Conservation (phyloP, 768 basidiomycete species). For the Dioszegia aurantiaca region DNA sequence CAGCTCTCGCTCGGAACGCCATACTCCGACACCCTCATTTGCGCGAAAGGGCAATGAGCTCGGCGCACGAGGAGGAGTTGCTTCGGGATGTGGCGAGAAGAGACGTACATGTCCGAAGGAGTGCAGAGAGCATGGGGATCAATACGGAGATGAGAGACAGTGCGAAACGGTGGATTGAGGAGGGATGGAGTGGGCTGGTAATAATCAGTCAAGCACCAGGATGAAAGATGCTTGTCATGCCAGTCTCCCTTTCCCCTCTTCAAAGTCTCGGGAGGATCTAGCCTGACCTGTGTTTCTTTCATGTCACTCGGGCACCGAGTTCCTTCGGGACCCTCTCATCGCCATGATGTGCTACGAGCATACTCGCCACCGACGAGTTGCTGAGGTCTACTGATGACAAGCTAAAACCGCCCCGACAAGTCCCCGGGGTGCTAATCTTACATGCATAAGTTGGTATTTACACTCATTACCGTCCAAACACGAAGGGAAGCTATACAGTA, state of each 20-base stretch:
- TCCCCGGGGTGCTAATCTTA: too few relatives aligned
- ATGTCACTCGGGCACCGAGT: too few relatives aligned
- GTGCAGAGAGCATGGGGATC: slow-evolving; percentile 12
- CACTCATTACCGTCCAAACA: too few relatives aligned
- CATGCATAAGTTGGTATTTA: too few relatives aligned
- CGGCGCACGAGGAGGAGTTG: slow-evolving; percentile 16
- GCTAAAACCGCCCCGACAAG: too few relatives aligned
- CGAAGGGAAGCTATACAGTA: too few relatives aligned
- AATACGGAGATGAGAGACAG: slow-evolving; percentile 16
- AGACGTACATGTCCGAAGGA: slow-evolving; percentile 20
- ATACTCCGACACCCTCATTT: slow-evolving; percentile 1
- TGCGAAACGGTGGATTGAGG: slow-evolving; percentile 23
- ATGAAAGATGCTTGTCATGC: background rate
- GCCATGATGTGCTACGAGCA: too few relatives aligned
- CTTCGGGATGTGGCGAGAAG: slow-evolving; percentile 2
- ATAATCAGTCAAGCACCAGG: slow-evolving; percentile 14
- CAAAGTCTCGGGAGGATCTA: too few relatives aligned
- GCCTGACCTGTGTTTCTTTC: too few relatives aligned
- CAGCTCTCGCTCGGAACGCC: slow-evolving; percentile 21
- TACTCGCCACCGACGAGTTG: too few relatives aligned
- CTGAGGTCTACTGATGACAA: too few relatives aligned
- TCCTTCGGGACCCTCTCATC: too few relatives aligned
- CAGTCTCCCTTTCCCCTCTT: background rate
- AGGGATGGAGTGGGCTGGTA: slow-evolving; percentile 37
- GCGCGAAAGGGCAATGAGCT: background rate